Conservation (phyloP, 2,329 filamentous ascomycete genomes). For the Cladobotryum protrusum region DNA sequence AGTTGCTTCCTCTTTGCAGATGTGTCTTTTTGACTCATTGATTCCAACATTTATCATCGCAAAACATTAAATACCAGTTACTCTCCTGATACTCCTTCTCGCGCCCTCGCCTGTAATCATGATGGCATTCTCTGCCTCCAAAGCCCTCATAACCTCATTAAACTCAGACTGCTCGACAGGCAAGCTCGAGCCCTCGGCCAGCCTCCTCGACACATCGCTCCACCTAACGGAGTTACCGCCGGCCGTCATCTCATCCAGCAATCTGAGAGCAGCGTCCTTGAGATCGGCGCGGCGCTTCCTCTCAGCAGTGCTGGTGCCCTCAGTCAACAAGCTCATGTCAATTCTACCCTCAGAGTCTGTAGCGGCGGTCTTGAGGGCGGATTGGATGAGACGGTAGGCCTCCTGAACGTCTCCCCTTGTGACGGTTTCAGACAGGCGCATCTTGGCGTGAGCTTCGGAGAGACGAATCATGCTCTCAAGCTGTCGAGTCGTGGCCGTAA, state of each 20-base stretch:
- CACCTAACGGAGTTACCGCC: slow-evolving; percentile 64
- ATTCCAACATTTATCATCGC: no score
- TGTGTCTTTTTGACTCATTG: no score
- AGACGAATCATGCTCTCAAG: slow-evolving; percentile 98
- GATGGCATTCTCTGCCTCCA: slow-evolving; percentile 81
- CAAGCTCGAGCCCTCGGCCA: slow-evolving; percentile 65
- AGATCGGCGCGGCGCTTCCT: slow-evolving; percentile 76
- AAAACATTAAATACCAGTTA: slow-evolving; percentile 43
- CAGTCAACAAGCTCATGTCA: slow-evolving; percentile 91
- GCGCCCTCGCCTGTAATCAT: slow-evolving; percentile 79
- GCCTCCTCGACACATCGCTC: slow-evolving; percentile 66
- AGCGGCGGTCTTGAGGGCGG: slow-evolving; percentile 92
- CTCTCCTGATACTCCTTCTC: slow-evolving; percentile 72
- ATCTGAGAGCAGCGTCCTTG: slow-evolving; percentile 66
- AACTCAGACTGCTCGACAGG: slow-evolving; percentile 76
- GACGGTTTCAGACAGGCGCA: slow-evolving; percentile 76
- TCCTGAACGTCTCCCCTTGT: slow-evolving; percentile 79
- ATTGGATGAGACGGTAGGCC: slow-evolving; percentile 87
- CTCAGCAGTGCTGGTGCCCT: slow-evolving; percentile 88
- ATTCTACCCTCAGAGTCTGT: slow-evolving; percentile 90
- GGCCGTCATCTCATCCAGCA: slow-evolving; percentile 76
- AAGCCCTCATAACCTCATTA: slow-evolving; percentile 66
- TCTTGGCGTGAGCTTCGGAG: slow-evolving; percentile 93
- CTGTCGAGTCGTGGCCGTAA: slow-evolving; percentile 94
- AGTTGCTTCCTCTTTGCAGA: no score